phyloP scores from a whole-genome alignment of 768 basidiomycete species.

The Rhodotorula sphaerocarpa region DNA sequence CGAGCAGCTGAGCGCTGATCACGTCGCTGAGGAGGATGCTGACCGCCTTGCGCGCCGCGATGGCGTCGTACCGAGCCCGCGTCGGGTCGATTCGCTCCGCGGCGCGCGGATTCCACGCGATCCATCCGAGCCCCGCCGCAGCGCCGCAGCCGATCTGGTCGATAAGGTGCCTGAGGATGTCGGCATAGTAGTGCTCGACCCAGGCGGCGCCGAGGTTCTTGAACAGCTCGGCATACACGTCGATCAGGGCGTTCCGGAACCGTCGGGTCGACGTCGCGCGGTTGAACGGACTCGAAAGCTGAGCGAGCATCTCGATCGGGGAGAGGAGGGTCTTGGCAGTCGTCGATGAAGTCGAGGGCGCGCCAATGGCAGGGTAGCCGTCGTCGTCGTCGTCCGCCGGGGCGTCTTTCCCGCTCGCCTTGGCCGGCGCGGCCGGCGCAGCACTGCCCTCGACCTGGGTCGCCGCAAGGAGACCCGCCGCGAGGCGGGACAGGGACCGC shows the following conservation, averaged over 20 bases:
- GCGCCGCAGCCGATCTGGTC: slow-evolving; percentile 33
- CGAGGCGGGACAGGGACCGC: slow-evolving; percentile 66
- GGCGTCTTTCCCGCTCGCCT: slow-evolving; percentile 48
- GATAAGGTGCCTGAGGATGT: slow-evolving; percentile 65
- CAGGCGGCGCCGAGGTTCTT: slow-evolving; percentile 65
- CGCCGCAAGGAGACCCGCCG: slow-evolving; percentile 71
- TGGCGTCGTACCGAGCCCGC: slow-evolving; percentile 60
- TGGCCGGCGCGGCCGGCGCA: slow-evolving; percentile 45
- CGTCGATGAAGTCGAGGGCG: slow-evolving; percentile 44
- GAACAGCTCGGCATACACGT: slow-evolving; percentile 74
- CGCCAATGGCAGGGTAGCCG: slow-evolving; percentile 48
- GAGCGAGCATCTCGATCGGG: slow-evolving; percentile 69
- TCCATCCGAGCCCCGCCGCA: slow-evolving; percentile 30
- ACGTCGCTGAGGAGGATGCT: slow-evolving; percentile 73
- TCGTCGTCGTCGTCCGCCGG: slow-evolving; percentile 52
- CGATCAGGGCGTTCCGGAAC: slow-evolving; percentile 74
- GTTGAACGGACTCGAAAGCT: slow-evolving; percentile 73
- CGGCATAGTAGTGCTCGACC: slow-evolving; percentile 71
- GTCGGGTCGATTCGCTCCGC: slow-evolving; percentile 44
- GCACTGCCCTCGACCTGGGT: slow-evolving; percentile 64
- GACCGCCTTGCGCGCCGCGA: slow-evolving; percentile 64
- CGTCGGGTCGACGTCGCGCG: slow-evolving; percentile 60
- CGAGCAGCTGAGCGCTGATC: slow-evolving; percentile 76
- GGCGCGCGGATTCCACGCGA: slow-evolving; percentile 24
- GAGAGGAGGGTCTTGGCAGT: slow-evolving; percentile 61